A percentile compares a stretch with the other conserved stretches of the same genome.
phyloP scores from a whole-genome alignment of 306 rosid species.

The Clitoria ternatea region DNA sequence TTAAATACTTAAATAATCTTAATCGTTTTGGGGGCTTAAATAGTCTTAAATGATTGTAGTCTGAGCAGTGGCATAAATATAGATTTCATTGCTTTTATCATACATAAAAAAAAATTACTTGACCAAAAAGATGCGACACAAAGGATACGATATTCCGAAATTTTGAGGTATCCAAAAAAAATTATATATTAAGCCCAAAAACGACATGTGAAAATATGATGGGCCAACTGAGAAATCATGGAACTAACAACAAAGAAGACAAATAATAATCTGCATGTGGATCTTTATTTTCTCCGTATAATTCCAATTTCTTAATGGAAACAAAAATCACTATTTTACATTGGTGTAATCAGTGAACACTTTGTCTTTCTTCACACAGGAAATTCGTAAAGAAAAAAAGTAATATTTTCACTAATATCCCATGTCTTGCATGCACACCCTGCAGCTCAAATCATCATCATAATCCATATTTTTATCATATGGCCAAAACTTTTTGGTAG shows the following conservation, averaged over 20 bases:
- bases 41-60: no score
- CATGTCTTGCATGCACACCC: slow-evolving; percentile 5
- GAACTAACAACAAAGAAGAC: not conserved
- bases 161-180: no score
- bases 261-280: not conserved
- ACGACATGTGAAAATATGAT: no score
- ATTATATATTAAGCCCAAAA: no score
- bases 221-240: no score
- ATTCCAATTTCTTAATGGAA: not conserved
- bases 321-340: slow-evolving; percentile 28
- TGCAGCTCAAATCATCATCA: slow-evolving; percentile 1
- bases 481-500: slow-evolving; percentile 22
- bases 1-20: no score
- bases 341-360: slow-evolving; percentile 16
- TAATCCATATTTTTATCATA: not conserved
- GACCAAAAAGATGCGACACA: no score
- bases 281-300: not conserved
- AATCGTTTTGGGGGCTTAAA: no score
- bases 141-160: no score
- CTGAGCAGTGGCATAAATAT: no score
- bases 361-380: slow-evolving; percentile 8
- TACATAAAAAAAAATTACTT: no score
- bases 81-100: no score
- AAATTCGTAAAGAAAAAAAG: slow-evolving; percentile 5
- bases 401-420: slow-evolving; percentile 10